These are phyloP conservation scores for Termitomyces sp. DNA, from an alignment of 768 basidiomycete species.

Conservation along the genomic window DNA sequence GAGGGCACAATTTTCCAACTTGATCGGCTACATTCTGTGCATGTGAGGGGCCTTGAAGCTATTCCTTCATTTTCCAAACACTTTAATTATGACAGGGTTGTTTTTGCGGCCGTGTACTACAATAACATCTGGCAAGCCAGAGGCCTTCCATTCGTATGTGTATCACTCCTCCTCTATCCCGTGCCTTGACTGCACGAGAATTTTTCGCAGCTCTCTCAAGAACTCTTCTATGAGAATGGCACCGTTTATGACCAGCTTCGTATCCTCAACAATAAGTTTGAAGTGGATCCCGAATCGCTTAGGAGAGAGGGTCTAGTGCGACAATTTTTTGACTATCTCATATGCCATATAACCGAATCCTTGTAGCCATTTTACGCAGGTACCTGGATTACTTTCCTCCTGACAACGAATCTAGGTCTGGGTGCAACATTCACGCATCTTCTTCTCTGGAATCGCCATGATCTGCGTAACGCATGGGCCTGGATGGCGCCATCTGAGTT, in stretches of 20 bases:
- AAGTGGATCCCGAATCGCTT: conserved; percentile 40
- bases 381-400: conserved; percentile 47
- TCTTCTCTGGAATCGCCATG: conserved; percentile 44
- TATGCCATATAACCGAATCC: neutral
- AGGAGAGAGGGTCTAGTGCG: conserved; percentile 40
- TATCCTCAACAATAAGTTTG: conserved; percentile 44
- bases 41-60: conserved; percentile 32
- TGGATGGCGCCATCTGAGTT: conserved; percentile 41
- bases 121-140: conserved; percentile 51
- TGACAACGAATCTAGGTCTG: conserved; percentile 45
- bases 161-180: neutral
- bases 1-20: conserved; percentile 43
- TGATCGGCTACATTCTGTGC: conserved; percentile 50
- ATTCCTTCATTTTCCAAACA: neutral
- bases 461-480: conserved; percentile 41
- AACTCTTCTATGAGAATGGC: conserved; percentile 48
- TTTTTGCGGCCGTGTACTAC: conserved; percentile 53
- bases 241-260: conserved; percentile 43
- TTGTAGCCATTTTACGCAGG: conserved; percentile 43
- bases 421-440: conserved; percentile 49
- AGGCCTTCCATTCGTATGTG: conserved; percentile 28
- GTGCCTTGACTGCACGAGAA: neutral
- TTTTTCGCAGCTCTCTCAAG: conserved; percentile 46
- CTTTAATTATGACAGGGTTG: conserved; percentile 28
- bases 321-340: neutral